Conservation (phyloP, 768 basidiomycete genomes). For the Cystobasidium ongulense region DNA sequence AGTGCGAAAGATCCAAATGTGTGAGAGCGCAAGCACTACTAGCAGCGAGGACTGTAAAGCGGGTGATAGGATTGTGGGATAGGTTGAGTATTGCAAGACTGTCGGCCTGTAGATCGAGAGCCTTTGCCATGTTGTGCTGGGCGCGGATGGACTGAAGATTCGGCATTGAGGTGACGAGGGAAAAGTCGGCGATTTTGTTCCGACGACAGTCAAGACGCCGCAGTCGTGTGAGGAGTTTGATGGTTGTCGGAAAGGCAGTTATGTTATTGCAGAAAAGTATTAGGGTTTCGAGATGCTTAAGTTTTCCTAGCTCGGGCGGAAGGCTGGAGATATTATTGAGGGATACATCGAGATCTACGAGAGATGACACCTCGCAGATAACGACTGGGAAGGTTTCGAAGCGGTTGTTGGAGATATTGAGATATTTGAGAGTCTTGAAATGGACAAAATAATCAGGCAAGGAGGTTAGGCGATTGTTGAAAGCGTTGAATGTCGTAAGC, state of each 20-base stretch:
- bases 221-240: constrained; percentile 57
- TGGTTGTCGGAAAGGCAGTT: constrained; percentile 58
- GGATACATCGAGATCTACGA: constrained; percentile 82
- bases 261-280: constrained; percentile 81
- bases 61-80: constrained; percentile 77
- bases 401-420: constrained; percentile 96
- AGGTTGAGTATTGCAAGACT: constrained; percentile 61
- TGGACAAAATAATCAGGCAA: constrained; percentile 78
- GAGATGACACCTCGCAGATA: constrained; percentile 62
- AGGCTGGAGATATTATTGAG: constrained; percentile 81
- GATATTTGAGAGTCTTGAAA: constrained; percentile 59
- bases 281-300: constrained; percentile 62
- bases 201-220: constrained; percentile 71
- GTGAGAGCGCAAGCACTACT: constrained; percentile 54
- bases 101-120: constrained; percentile 69
- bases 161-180: constrained; percentile 61
- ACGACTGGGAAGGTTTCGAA: constrained; percentile 67
- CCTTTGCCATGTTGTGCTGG: constrained; percentile 73
- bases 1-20: constrained; percentile 72
- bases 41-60: constrained; percentile 54
- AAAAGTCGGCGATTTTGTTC: constrained; percentile 71
- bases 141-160: constrained; percentile 61
- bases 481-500: constrained; percentile 61
- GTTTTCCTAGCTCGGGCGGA: constrained; percentile 66
- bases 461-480: constrained; percentile 83